These are phyloP conservation scores for Capronia americana DNA, from an alignment of 2,329 filamentous ascomycete species.

Conservation along the genomic window DNA sequence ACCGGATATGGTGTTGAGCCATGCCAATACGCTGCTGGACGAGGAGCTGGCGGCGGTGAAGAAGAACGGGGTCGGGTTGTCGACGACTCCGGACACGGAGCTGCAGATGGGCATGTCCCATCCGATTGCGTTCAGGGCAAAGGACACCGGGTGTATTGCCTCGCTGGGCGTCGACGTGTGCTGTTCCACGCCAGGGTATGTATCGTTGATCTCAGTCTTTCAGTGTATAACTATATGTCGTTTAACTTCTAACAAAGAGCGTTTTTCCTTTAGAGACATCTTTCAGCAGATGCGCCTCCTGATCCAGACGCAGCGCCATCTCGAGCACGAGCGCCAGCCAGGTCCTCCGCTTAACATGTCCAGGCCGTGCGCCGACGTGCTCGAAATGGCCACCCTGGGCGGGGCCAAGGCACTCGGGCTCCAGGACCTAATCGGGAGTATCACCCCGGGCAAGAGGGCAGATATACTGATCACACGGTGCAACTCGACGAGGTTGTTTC, in stretches of 20 bases:
- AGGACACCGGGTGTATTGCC: slow-evolving; percentile 24
- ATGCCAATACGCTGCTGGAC: slow-evolving; percentile 15
- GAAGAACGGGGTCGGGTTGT: slow-evolving; percentile 34
- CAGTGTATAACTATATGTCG: too few species aligned
- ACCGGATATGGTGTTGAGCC: slow-evolving; percentile 21
- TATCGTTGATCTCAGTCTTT: too few species aligned
- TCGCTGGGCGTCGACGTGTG: slow-evolving; percentile 43
- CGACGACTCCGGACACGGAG: slow-evolving; percentile 43
- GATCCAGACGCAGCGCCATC: slow-evolving; percentile 40
- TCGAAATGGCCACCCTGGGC: slow-evolving; percentile 43
- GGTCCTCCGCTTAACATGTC: slow-evolving; percentile 27
- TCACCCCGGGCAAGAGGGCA: slow-evolving; percentile 43
- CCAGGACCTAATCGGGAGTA: slow-evolving; percentile 41
- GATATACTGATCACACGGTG: slow-evolving; percentile 44
- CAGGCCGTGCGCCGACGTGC: slow-evolving; percentile 38
- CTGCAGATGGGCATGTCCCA: slow-evolving; percentile 44
- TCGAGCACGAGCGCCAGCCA: slow-evolving; percentile 20
- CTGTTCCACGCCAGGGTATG: slow-evolving; percentile 40
- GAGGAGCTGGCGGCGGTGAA: slow-evolving; percentile 34
- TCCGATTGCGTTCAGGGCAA: slow-evolving; percentile 40
- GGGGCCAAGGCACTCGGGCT: slow-evolving; percentile 43
- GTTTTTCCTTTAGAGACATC: too few species aligned
- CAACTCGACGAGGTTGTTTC: slow-evolving; percentile 39
- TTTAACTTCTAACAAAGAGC: too few species aligned
- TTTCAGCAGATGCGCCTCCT: slow-evolving; percentile 42